Base-by-base conservation (phyloP, 139 green algal species). In the Chlamydomonas sp. region DNA sequence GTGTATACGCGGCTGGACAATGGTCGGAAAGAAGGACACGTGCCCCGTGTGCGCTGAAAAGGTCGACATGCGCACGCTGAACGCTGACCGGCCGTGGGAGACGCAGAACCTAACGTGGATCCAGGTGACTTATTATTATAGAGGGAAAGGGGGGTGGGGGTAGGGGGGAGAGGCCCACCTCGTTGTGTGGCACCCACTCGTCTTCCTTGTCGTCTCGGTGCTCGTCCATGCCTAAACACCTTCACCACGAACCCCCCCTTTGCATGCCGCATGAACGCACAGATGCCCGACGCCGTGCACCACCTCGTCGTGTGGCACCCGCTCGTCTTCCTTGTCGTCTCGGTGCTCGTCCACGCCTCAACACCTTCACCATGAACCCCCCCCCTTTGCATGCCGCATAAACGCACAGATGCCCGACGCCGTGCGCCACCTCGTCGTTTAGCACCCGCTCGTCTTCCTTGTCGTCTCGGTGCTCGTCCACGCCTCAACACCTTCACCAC, bases 21-120 rank as follows among this genome's bases (percentile, higher is more conserved):
- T 96, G 61, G 88, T 96, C 24, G 88, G 88, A 57, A 94, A 94
- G 74, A 94, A 92, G 80, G 87, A 92, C 70, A 84, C 74, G 0
- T 94, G 88, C 57, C 88, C 88, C 1, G 50, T 78, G 30, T 94
- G 88, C 72, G 68, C 70, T 30, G 88, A 94, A 63, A 91, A 91
- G 75, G 79, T 92, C 39, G 86, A 94, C 74, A 64, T 91, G 43
- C 64, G 80, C 0, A 35, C 33, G 0, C 49, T 90, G 26, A 88
- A 84, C 58, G 48, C 74, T 0, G 71, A 88, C 64, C 66, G 83
- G 31, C 87, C 88, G 0, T 94, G 88, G 88, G 87, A 91, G 49
- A 90, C 85, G 0, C 48, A 70, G n/a, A 92, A 92, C 69, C 72
- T 92, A 16, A 79, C 70, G 0, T 94, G 88, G 88, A 71, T 34